Conservation (phyloP, 495 filamentous ascomycete species). For the Talaromyces liani region DNA sequence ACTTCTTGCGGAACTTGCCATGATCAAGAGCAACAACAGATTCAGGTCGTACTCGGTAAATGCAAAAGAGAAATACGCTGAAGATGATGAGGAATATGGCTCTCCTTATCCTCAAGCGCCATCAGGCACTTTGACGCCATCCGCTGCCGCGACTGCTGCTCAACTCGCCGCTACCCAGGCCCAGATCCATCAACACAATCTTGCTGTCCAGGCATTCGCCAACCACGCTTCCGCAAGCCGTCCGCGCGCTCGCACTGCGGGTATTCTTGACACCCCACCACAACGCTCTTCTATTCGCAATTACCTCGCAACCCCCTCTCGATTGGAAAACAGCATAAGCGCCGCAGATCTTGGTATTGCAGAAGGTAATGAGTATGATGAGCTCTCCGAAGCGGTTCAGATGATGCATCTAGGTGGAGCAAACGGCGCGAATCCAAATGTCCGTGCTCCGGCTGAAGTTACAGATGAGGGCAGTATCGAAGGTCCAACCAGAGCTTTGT, state of each 20-base stretch:
- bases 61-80: constrained; percentile 94
- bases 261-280: constrained; percentile 79
- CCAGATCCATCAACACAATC: constrained; percentile 86
- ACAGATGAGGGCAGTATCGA: constrained; percentile 73
- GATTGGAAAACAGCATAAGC: constrained; percentile 77
- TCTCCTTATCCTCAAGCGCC: constrained; percentile 48
- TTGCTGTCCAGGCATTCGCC: constrained; percentile 86
- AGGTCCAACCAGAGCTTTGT: constrained; percentile 84
- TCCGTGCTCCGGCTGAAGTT: constrained; percentile 30
- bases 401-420: constrained; percentile 63
- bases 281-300: constrained; percentile 62
- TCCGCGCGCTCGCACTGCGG: constrained; percentile 82
- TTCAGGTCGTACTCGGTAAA: constrained; percentile 98
- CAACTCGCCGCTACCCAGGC: constrained; percentile 77
- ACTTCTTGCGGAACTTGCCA: constrained; percentile 70
- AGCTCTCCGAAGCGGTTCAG: constrained; percentile 67
- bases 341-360: constrained; percentile 67
- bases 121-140: constrained; percentile 63
- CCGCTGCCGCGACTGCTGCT: constrained; percentile 60
- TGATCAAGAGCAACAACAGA: constrained; percentile 73
- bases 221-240: constrained; percentile 72
- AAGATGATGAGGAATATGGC: constrained; percentile 79
- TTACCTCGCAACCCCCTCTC: constrained; percentile 70
- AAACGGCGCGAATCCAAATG: constrained; percentile 50
- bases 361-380: constrained; percentile 68